These are phyloP conservation scores for Chrysoporthe puriensis DNA, from an alignment of 2,329 filamentous ascomycete genomes.

Conservation along the genomic window DNA sequence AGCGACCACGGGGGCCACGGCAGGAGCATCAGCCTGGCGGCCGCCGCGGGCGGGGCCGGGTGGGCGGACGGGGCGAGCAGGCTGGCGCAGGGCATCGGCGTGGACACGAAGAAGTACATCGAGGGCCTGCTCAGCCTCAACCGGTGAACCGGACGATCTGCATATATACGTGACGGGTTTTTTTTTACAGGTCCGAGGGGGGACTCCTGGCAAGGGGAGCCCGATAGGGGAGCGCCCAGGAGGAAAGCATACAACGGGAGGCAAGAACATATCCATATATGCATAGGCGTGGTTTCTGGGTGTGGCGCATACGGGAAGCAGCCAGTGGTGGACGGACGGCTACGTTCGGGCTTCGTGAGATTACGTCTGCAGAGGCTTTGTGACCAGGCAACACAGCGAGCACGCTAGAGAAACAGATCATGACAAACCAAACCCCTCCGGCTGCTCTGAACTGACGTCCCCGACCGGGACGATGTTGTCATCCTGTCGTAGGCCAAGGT, in stretches of 20 bases:
- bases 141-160: constrained; percentile 38
- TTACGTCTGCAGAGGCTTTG: background rate
- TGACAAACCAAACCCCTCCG: background rate
- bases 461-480: background rate
- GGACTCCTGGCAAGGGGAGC: no score
- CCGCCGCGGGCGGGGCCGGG: constrained; percentile 43
- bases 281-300: no score
- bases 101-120: constrained; percentile 76
- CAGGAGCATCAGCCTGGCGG: constrained; percentile 40
- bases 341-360: background rate
- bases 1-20: constrained; percentile 53
- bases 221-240: no score
- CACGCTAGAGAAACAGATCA: background rate
- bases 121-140: constrained; percentile 71
- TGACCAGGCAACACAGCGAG: background rate
- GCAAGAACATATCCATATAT: no score
- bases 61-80: constrained; percentile 61
- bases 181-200: background rate
- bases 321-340: background rate
- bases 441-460: background rate
- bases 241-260: no score
- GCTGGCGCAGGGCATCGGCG: constrained; percentile 73
- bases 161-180: background rate
- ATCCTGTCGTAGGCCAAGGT: background rate
- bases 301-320: no score